phyloP scores from a whole-genome alignment of 371 early-diverging fungal species.

The Circinella minor region DNA sequence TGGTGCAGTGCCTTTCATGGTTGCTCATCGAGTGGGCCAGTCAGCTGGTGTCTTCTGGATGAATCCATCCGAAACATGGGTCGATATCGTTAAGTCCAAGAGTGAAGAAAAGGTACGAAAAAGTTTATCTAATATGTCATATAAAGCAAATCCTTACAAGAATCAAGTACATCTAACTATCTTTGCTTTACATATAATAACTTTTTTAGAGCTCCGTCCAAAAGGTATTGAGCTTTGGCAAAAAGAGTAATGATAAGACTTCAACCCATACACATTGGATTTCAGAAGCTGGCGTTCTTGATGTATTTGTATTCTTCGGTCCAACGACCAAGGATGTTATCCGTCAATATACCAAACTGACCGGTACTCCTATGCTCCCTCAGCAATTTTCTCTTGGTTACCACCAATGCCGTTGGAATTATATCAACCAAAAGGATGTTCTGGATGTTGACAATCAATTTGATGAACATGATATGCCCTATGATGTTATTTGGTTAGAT shows the following conservation, averaged over 20 bases:
- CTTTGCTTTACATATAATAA: neutral
- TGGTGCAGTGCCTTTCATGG: conserved; percentile 93
- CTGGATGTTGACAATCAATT: conserved; percentile 79
- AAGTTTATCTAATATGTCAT: neutral
- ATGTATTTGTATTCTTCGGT: conserved; percentile 91
- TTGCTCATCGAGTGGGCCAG: conserved; percentile 77
- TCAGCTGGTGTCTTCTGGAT: conserved; percentile 85
- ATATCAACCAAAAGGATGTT: conserved; percentile 85
- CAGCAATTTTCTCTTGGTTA: conserved; percentile 91
- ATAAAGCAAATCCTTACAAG: neutral
- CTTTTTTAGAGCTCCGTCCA: conserved; percentile 27
- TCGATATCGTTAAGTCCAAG: conserved; percentile 82
- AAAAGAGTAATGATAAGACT: conserved; percentile 12
- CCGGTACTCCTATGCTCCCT: conserved; percentile 88
- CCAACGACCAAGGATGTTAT: conserved; percentile 75
- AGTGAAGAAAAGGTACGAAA: conserved; percentile 26
- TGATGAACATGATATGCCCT: conserved; percentile 86
- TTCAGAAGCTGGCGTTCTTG: conserved; percentile 90
- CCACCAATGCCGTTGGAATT: conserved; percentile 96
- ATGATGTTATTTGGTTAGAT: conserved; percentile 95
- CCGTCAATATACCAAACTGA: conserved; percentile 74
- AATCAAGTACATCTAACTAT: too few species aligned
- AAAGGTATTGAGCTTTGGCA: conserved; percentile 36
- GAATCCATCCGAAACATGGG: conserved; percentile 97
- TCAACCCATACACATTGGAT: conserved; percentile 90